Percentiles rank a stretch among this genome's conserved stretches.
Conservation (phyloP, 257 asterid genomes). For the Solanum sitiens region DNA sequence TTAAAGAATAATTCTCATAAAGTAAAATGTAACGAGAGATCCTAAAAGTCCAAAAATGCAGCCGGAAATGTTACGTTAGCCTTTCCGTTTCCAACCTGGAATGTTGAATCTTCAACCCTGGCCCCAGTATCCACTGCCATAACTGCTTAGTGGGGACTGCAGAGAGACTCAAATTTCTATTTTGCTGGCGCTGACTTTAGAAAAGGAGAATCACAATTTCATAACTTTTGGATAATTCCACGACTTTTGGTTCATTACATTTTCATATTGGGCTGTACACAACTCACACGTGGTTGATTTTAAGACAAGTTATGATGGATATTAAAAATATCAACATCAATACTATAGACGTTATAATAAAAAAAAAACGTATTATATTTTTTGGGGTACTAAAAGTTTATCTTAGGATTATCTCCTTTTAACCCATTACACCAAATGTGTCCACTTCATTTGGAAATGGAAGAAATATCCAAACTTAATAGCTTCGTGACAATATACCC, state of each 20-base stretch:
- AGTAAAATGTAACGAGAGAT: not conserved
- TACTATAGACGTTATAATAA: accelerated
- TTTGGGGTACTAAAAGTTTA: no score
- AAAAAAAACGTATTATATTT: no score
- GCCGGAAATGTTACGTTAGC: not conserved
- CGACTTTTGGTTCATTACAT: not conserved
- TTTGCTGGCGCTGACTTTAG: not conserved
- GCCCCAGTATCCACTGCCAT: not conserved
- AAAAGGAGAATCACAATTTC: not conserved
- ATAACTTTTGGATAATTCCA: not conserved
- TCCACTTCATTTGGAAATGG: not conserved
- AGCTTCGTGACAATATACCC: not conserved
- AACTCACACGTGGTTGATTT: not conserved
- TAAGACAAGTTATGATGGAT: no score
- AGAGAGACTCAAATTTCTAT: not conserved
- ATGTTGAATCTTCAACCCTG: not conserved
- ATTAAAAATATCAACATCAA: no score
- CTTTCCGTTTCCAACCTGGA: not conserved
- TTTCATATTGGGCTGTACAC: not conserved
- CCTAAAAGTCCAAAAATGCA: not conserved
- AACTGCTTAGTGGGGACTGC: not conserved
- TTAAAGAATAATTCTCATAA: not conserved
- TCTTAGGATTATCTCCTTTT: not conserved
- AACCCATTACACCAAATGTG: not conserved
- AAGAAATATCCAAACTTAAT: not conserved